A percentile compares a stretch with the other conserved stretches of the same genome.
These are phyloP conservation scores for Ustilago sp. DNA, from an alignment of 1,284 basidiomycete species.

Conservation along the genomic window DNA sequence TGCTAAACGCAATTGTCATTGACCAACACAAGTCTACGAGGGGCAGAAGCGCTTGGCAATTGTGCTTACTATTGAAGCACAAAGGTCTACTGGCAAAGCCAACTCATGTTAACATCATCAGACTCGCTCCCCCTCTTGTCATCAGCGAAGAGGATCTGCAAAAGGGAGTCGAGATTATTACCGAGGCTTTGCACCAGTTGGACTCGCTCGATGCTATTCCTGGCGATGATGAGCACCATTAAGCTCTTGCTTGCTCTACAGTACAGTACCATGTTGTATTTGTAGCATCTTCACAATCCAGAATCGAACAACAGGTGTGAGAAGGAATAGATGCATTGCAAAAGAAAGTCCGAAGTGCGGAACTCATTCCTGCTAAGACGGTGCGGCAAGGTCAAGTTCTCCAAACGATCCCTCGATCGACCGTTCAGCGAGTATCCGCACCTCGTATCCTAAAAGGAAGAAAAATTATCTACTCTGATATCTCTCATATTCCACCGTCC, in stretches of 20 bases:
- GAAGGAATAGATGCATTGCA: too few species aligned
- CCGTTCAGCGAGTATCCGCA: too few species aligned
- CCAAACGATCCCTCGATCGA: too few species aligned
- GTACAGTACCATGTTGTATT: conserved; percentile 5
- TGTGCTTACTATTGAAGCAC: conserved; percentile 91
- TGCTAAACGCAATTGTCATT: conserved; percentile 94
- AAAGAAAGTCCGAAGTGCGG: too few species aligned
- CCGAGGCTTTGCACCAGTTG: conserved; percentile 81
- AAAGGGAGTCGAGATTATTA: conserved; percentile 82
- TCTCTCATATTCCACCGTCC: too few species aligned
- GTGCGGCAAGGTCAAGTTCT: too few species aligned
- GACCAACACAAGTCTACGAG: conserved; percentile 82
- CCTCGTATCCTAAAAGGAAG: too few species aligned
- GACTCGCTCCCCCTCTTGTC: conserved; percentile 93
- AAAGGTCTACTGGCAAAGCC: conserved; percentile 93
- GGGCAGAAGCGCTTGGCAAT: conserved; percentile 91
- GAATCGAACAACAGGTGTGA: neutral
- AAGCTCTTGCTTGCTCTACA: neutral
- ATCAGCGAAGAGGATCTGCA: conserved; percentile 86
- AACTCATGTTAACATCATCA: conserved; percentile 95
- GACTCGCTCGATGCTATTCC: conserved; percentile 73
- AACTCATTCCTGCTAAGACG: too few species aligned
- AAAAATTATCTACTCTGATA: too few species aligned
- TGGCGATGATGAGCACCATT: conserved; percentile 49
- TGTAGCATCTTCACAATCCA: neutral